Conservation (phyloP, 2,329 filamentous ascomycete genomes). For the Fusarium lyarnte region DNA sequence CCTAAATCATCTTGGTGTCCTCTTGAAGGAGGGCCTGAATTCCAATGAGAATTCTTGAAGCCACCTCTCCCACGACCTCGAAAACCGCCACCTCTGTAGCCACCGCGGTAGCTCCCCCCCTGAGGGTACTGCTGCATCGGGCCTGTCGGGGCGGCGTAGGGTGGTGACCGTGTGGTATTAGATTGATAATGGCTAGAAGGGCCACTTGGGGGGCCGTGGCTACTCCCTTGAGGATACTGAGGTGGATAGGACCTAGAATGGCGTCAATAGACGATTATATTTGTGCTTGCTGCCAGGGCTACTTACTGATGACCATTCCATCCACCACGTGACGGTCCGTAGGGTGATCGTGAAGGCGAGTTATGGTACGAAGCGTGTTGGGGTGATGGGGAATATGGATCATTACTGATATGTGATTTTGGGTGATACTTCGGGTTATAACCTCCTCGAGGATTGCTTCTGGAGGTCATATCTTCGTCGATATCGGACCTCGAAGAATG, state of each 20-base stretch:
- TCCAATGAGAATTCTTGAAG: constrained; percentile 77
- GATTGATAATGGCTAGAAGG: constrained; percentile 65
- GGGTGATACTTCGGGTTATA: constrained; percentile 52
- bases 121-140: constrained; percentile 64
- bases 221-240: constrained; percentile 63
- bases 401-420: constrained; percentile 51
- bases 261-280: constrained; percentile 5
- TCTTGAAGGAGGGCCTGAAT: constrained; percentile 35
- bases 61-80: constrained; percentile 70
- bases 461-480: constrained; percentile 60
- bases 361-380: constrained; percentile 57
- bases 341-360: constrained; percentile 57
- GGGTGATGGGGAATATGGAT: constrained; percentile 55
- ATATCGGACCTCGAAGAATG: constrained; percentile 60
- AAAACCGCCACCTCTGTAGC: constrained; percentile 65
- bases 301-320: constrained; percentile 55
- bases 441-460: constrained; percentile 55
- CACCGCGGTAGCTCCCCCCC: constrained; percentile 56
- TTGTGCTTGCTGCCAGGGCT: too few relatives aligned
- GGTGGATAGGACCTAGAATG: constrained; percentile 67
- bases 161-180: constrained; percentile 58
- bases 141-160: constrained; percentile 66
- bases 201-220: constrained; percentile 61
- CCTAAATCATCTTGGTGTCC: constrained; percentile 36
- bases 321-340: constrained; percentile 51